Base-by-base conservation (phyloP, 106 monocot species). In the Acorus calamus region DNA sequence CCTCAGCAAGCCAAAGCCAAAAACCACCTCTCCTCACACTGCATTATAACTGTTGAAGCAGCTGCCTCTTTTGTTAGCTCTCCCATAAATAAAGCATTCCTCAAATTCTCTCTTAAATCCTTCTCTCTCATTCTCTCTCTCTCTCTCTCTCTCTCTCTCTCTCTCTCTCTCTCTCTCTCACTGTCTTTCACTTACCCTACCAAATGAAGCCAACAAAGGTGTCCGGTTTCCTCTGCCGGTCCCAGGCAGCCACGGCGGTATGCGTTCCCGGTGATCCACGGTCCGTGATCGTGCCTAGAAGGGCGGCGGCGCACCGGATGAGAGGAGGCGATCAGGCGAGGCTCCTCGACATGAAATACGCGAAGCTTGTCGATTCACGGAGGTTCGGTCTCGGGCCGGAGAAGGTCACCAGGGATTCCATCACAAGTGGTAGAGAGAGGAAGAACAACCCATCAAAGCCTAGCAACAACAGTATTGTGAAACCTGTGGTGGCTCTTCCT, bases 211-310 rank as follows among this genome's bases (percentile, higher is more conserved):
- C 55, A 3, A 57, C 45, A 2, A 78, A 53, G 58, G 57, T 72
- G 67, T 45, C 42, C 60, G 77, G 56, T 50, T 77, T 65, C 10
- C 75, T 74, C 7, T 89, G 89, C 79, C 74, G 77, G 52, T 88
- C 88, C 5, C 78, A 81, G 7, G 78, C 81, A 42, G 68, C 84
- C 12, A 81, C 84, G 44, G 81, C 88, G 6, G 67, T 63, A 4
- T 71, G 76, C 72, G 43, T 75, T 11, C 74, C 84, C 50, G 70
- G 81, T 7, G 81, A 84, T 55, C 61, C 67, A 0, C 44, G 75
- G 12, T 75, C 79, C 8, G 62, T 77, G 2, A 59, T 78, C 42
- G 59, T 54, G 8, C 42, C 79, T 13, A 61, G 66, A 56, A 42
- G 66, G 46, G 47, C 44, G 10, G 48, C n/a, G 11, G 11, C 47